Evolutionary conservation across 75 land plant species (phyloP), one percentile per base, ranked within the genome.

Genomic region (Pseudotsuga menziesii): DNA sequence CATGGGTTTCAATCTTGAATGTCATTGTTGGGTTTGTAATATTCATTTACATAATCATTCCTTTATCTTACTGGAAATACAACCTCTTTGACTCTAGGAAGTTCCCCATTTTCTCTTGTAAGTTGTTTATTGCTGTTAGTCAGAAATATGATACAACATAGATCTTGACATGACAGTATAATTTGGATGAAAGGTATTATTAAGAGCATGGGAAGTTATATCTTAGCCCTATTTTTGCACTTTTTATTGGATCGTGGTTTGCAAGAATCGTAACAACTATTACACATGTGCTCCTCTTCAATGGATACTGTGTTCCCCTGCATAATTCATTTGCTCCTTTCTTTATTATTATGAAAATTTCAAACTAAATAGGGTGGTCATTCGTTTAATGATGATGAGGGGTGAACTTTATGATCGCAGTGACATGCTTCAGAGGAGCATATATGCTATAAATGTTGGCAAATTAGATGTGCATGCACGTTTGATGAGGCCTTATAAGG

Each of bases 201-300:
- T 44, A 96, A 23, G 82, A 77, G 12, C 90, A 96, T 70, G 85
- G 98, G 3, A 84, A 83, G 76, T 78, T 93, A 58, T 93, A 94
- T 57, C 87, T 96, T 56, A 90, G 91, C 75, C 89, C 90, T 36
- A 78, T 91, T 11, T 96, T 94, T 72, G 92, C 93, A 2, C 80
- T 96, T 17, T 91, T 97, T 4, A 92, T 90, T 70, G 97, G 94
- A 11, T 88, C 90, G 19, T 89, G 92, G 3, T 96, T 96, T 75
- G 94, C 97, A 17, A 84, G 90, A 32, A 85, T 96, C 60, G 79
- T 90, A 5, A 84, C 98, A n/a, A 93, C 96, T 11, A 58, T 96
- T 52, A 85, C 90, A 48, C 98, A 93, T 77, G 98, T 93, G n/a
- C 48, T 78, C 1, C 86, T 93, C 67, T 96, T 94, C 76, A 87